A percentile compares a stretch with the other conserved stretches of the same genome.
Evolutionary conservation across 441 rosid genomes (phyloP).

Genomic region (Croton setiger): DNA sequence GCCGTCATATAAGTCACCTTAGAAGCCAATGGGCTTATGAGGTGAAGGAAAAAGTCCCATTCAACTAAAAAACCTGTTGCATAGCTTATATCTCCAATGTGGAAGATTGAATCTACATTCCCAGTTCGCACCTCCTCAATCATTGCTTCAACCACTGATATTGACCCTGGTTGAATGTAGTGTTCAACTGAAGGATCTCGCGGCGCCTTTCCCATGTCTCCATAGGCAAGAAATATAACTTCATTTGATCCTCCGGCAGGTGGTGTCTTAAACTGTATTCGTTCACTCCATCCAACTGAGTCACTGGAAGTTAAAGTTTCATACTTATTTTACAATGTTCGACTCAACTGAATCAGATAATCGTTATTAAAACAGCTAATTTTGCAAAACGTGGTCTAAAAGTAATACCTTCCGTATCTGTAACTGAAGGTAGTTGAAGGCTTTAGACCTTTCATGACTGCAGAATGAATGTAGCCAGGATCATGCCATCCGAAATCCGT

Average conservation of each 20-base stretch:
- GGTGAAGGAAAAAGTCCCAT: slow-evolving; percentile 70
- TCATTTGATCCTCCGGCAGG: slow-evolving; percentile 58
- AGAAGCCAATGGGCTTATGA: slow-evolving; percentile 51
- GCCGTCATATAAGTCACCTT: slow-evolving; percentile 60
- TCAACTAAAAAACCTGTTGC: slow-evolving; percentile 75
- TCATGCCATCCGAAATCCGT: slow-evolving; percentile 82
- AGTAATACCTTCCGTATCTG: slow-evolving; percentile 59
- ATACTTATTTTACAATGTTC: neutral
- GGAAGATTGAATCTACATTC: slow-evolving; percentile 55
- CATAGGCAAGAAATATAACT: slow-evolving; percentile 49
- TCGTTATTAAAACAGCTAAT: no score
- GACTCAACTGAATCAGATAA: no score
- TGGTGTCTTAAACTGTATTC: slow-evolving; percentile 48
- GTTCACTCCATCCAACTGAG: slow-evolving; percentile 55
- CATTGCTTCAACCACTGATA: slow-evolving; percentile 56
- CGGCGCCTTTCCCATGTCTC: slow-evolving; percentile 82
- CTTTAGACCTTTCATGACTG: slow-evolving; percentile 51
- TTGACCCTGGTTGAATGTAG: slow-evolving; percentile 69
- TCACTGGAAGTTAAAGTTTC: slow-evolving; percentile 31
- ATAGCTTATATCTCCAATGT: slow-evolving; percentile 78
- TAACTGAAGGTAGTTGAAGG: slow-evolving; percentile 43
- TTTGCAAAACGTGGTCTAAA: no score
- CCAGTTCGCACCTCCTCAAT: slow-evolving; percentile 41
- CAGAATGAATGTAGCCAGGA: slow-evolving; percentile 71
- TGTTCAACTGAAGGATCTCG: slow-evolving; percentile 54